These are phyloP conservation scores for Exophiala lecanii-corni DNA, from an alignment of 2,329 filamentous ascomycete species.

Conservation along the genomic window DNA sequence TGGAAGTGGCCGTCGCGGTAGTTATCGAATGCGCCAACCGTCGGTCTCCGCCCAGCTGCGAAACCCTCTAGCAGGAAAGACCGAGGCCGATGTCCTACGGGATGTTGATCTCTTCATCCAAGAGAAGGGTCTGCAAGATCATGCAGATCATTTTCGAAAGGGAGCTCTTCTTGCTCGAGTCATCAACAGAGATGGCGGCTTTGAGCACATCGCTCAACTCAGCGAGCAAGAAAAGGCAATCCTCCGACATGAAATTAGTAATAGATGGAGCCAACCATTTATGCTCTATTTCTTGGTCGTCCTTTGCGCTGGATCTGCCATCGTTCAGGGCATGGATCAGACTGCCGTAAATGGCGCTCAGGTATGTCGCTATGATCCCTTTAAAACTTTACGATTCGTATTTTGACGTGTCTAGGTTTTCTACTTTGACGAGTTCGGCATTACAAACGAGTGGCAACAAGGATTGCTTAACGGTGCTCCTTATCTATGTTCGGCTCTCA, in stretches of 20 bases:
- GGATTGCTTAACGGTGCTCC: conserved; percentile 43
- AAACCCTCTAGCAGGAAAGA: conserved; percentile 53
- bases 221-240: conserved; percentile 35
- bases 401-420: conserved; percentile 2
- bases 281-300: conserved; percentile 44
- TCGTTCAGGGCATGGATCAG: conserved; percentile 51
- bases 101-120: conserved; percentile 52
- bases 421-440: conserved; percentile 5
- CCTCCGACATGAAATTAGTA: conserved; percentile 41
- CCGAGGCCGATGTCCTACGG: conserved; percentile 47
- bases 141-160: conserved; percentile 47
- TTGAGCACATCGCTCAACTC: conserved; percentile 42
- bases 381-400: too few species aligned
- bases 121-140: conserved; percentile 43
- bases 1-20: not conserved
- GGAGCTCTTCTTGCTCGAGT: conserved; percentile 49
- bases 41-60: conserved; percentile 9
- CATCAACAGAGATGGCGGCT: conserved; percentile 46
- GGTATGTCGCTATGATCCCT: too few species aligned
- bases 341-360: conserved; percentile 46
- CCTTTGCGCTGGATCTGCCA: conserved; percentile 49
- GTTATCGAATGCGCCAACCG: conserved; percentile 2
- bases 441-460: conserved; percentile 26
- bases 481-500: conserved; percentile 40
- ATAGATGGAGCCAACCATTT: conserved; percentile 48